Evolutionary conservation across 176 grass and related monocot genomes (phyloP).

Genomic region (Cymbopogon citratus): DNA sequence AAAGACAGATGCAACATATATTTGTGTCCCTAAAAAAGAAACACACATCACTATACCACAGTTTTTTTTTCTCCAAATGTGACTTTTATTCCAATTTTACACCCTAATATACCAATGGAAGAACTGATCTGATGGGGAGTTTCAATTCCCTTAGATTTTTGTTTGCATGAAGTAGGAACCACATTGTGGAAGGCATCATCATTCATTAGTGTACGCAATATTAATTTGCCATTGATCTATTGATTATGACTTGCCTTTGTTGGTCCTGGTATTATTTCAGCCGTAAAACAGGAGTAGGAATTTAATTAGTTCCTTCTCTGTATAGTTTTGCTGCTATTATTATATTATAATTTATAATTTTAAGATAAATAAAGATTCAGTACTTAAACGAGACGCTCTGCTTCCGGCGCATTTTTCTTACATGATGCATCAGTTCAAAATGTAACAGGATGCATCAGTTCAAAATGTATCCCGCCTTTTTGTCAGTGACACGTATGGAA

Average conservation of each 20-base stretch:
- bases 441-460: no score
- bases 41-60: not conserved
- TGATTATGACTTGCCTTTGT: not conserved
- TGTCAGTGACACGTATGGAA: not conserved
- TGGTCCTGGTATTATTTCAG: not conserved
- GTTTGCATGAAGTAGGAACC: not conserved
- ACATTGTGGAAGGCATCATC: not conserved
- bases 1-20: no score
- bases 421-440: no score
- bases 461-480: not conserved
- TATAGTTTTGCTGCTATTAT: not conserved
- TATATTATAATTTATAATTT: not conserved
- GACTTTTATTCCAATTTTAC: not conserved
- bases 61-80: not conserved
- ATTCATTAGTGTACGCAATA: not conserved
- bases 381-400: not conserved
- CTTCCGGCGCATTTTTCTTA: not conserved
- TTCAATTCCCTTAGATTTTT: not conserved
- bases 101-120: not conserved
- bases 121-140: not conserved
- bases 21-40: no score
- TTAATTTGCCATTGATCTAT: not conserved
- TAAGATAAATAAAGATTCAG: not conserved
- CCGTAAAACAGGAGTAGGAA: not conserved
- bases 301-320: conserved; percentile 2